Evolutionary conservation across 768 basidiomycete genomes (phyloP).

Genomic region (Galerina sulciceps): DNA sequence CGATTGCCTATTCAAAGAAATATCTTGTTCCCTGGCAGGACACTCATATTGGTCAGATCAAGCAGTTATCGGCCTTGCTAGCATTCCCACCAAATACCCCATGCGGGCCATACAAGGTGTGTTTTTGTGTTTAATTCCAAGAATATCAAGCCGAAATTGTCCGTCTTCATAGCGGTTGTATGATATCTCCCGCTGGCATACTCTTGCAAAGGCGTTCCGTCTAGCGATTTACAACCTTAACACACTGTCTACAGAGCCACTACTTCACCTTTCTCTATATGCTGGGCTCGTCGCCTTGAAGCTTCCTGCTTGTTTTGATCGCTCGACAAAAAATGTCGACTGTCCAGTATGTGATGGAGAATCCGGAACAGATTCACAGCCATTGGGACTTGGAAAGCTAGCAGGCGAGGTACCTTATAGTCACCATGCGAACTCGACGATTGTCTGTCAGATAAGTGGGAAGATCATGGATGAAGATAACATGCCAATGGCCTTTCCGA

Average conservation of each 20-base stretch:
- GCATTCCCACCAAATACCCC: slow-evolving; percentile 74
- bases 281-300: slow-evolving; percentile 92
- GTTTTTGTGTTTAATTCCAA: slow-evolving; percentile 15
- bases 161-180: slow-evolving; percentile 70
- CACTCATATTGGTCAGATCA: slow-evolving; percentile 78
- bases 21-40: slow-evolving; percentile 83
- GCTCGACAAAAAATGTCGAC: slow-evolving; percentile 69
- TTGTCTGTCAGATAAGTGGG: slow-evolving; percentile 90
- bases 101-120: slow-evolving; percentile 81
- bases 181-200: slow-evolving; percentile 76
- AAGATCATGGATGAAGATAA: slow-evolving; percentile 96
- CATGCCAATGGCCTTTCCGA: slow-evolving; percentile 89
- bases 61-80: slow-evolving; percentile 75
- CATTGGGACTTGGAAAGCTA: slow-evolving; percentile 69
- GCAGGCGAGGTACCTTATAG: slow-evolving; percentile 88
- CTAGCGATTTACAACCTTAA: slow-evolving; percentile 87
- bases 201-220: slow-evolving; percentile 79
- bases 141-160: slow-evolving; percentile 1
- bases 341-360: slow-evolving; percentile 89
- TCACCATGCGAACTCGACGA: slow-evolving; percentile 94
- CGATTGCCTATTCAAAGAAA: slow-evolving; percentile 84
- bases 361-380: slow-evolving; percentile 34
- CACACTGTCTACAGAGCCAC: slow-evolving; percentile 83
- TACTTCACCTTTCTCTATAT: slow-evolving; percentile 86
- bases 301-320: slow-evolving; percentile 80